A percentile compares a stretch with the other conserved stretches of the same genome.
These are phyloP conservation scores for Ogataea chonburiensis DNA, from an alignment of 805 yeast species.

Conservation along the genomic window DNA sequence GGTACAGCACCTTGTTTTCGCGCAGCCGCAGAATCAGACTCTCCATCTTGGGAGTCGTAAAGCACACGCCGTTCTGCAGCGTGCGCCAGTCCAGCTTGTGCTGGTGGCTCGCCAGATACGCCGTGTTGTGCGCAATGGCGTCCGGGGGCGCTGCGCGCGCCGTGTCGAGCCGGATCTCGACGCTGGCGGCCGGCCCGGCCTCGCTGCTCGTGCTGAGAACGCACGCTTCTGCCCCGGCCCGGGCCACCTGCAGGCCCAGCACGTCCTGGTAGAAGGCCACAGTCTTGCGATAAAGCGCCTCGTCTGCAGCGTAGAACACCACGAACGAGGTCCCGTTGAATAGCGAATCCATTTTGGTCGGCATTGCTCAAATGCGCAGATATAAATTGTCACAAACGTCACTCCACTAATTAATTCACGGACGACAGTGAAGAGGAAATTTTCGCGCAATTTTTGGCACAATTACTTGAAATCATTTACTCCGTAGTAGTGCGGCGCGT, in stretches of 20 bases:
- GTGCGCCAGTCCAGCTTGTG: slow-evolving; percentile 50
- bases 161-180: slow-evolving; percentile 27
- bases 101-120: slow-evolving; percentile 30
- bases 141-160: slow-evolving; percentile 28
- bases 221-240: slow-evolving; percentile 28
- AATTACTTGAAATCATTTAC: slow-evolving; percentile 1
- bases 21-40: slow-evolving; percentile 37
- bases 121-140: slow-evolving; percentile 28
- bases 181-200: slow-evolving; percentile 21
- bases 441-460: no score
- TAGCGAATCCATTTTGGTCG: slow-evolving; percentile 33
- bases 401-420: slow-evolving; percentile 10
- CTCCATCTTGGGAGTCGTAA: slow-evolving; percentile 44
- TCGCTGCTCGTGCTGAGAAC: slow-evolving; percentile 32
- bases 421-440: slow-evolving; percentile 13
- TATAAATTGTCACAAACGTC: no score
- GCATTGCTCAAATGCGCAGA: slow-evolving; percentile 15
- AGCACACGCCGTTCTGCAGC: slow-evolving; percentile 41
- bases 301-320: slow-evolving; percentile 51
- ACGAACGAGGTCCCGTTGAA: slow-evolving; percentile 59
- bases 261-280: slow-evolving; percentile 56
- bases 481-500: slow-evolving; percentile 61
- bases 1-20: slow-evolving; percentile 39
- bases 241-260: slow-evolving; percentile 36
- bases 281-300: slow-evolving; percentile 43